Conservation (phyloP, 306 rosid species). For the Lupinus albus region DNA sequence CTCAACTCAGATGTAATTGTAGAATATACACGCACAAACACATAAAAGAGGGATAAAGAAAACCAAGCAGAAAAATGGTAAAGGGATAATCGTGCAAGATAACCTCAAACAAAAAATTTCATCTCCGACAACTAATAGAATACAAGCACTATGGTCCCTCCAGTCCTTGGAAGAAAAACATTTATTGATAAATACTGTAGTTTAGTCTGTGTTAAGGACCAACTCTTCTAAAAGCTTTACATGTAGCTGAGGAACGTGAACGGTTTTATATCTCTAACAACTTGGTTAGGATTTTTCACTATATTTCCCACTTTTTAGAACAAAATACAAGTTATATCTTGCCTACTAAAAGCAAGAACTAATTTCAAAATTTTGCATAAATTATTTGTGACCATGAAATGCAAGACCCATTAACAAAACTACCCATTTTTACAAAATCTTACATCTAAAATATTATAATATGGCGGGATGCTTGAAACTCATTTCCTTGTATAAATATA, state of each 20-base stretch:
- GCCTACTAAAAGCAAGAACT: not conserved
- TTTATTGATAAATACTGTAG: not conserved
- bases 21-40: not conserved
- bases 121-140: slow-evolving; percentile 27
- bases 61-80: not conserved
- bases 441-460: not conserved
- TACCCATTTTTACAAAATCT: not conserved
- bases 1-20: slow-evolving; percentile 28
- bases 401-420: not conserved
- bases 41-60: not conserved
- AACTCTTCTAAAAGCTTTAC: no score
- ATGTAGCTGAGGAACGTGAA: no score
- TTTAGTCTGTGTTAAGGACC: not conserved
- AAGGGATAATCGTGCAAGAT: slow-evolving; percentile 6
- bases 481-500: not conserved
- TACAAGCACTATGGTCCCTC: slow-evolving; percentile 17
- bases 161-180: slow-evolving; percentile 5
- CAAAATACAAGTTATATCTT: not conserved
- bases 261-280: not conserved
- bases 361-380: not conserved
- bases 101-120: slow-evolving; percentile 11
- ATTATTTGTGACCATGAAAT: slow-evolving; percentile 1
- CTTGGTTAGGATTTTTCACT: not conserved
- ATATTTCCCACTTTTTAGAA: not conserved
- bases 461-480: not conserved